Evolutionary conservation across 1,284 basidiomycete species (phyloP), one percentile per base, ranked within the genome.

Genomic region (Ustilago curta): DNA sequence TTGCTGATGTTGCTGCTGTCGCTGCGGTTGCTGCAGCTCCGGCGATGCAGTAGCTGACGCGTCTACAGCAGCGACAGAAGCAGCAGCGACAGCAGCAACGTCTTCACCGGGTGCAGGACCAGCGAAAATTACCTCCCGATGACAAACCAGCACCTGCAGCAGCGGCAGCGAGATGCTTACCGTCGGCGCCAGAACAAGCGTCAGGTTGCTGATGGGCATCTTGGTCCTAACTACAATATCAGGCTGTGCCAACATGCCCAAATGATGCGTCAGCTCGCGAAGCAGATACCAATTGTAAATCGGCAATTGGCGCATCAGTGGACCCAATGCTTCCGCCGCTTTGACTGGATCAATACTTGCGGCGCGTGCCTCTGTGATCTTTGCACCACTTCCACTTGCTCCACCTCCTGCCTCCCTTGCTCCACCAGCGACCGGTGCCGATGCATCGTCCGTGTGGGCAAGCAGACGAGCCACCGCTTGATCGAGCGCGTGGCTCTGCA

Each of bases 141-240:
- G 45, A 56, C 76, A 60, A 6, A 84, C 79, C 23, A 84, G 32
- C 25, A 76, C 67, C 61, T 79, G 75, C 19, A 82, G 59, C 62
- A 81, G 14, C 23, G 67, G 27, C 12, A 79, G 60, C 18, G 78
- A 77, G 29, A 84, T 62, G 25, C 72, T 69, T 25, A 84, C 66
- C 25, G 80, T 83, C n/a, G 82, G 82, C 7, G 82, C 81, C 14
- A 83, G 66, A 12, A 83, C 80, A 19, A 83, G 42, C 54, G 77
- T 76, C 29, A 83, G 60, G 49, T 83, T 83, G 49, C 70, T 76
- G 23, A 83, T 54, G 11, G 82, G 72, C 82, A 84, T 84, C 67
- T 80, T 83, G 12, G 82, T 84, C 37, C 59, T 49, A 5, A 37
- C 51, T 16, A 81, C 80, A 18, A 70, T 70, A 6, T 60, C 49